These are phyloP conservation scores for Martensiomyces pterosporus DNA, from an alignment of 192 early-diverging fungal genomes.

Conservation along the genomic window DNA sequence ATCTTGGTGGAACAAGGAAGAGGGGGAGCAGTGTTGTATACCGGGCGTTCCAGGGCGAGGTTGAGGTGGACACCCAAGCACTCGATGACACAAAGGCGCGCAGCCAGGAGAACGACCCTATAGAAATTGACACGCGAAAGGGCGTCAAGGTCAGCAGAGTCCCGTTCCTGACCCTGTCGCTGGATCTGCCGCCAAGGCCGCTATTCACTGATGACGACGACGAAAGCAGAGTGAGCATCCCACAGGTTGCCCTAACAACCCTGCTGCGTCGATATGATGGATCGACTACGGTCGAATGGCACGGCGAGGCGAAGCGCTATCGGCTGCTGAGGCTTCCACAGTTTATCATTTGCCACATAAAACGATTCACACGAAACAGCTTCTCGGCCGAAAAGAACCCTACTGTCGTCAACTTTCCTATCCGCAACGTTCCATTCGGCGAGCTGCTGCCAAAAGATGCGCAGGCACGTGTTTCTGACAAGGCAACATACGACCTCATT, in stretches of 20 bases:
- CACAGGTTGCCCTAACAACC: constrained; percentile 80
- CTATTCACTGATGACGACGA: constrained; percentile 75
- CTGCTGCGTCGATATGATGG: constrained; percentile 87
- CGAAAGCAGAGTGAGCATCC: constrained; percentile 53
- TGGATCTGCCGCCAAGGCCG: constrained; percentile 89
- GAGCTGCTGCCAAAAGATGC: constrained; percentile 57
- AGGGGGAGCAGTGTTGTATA: constrained; percentile 73
- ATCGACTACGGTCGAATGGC: constrained; percentile 42
- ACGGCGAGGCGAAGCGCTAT: constrained; percentile 65
- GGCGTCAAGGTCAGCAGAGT: constrained; percentile 9
- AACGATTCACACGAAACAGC: constrained; percentile 83
- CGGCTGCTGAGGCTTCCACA: constrained; percentile 71
- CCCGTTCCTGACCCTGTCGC: constrained; percentile 82
- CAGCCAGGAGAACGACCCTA: constrained; percentile 17
- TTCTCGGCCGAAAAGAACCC: constrained; percentile 89
- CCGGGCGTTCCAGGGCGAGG: constrained; percentile 79
- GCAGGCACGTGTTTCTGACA: constrained; percentile 35
- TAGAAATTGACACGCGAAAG: constrained; percentile 21
- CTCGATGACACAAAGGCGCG: constrained; percentile 44
- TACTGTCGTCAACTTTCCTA: constrained; percentile 94
- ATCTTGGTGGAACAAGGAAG: constrained; percentile 78
- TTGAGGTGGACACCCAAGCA: constrained; percentile 66
- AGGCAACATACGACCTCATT: constrained; percentile 70
- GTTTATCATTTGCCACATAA: constrained; percentile 88
- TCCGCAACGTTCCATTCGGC: constrained; percentile 79